Conservation (phyloP, 2,329 filamentous ascomycete genomes). For the Paraconiothyrium sp. region DNA sequence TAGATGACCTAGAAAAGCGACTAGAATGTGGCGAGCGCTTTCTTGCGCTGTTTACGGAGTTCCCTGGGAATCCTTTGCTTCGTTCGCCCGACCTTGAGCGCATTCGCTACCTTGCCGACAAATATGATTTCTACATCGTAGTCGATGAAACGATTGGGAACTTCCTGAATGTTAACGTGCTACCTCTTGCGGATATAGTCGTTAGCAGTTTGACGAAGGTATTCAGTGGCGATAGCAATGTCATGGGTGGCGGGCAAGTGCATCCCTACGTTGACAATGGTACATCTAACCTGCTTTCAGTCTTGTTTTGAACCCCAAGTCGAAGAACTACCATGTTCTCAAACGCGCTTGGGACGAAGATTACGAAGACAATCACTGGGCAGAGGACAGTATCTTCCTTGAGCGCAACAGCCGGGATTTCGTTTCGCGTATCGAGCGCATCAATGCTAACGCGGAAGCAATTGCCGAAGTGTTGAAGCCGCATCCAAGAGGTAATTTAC, state of each 20-base stretch:
- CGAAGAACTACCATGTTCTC: conserved; percentile 75
- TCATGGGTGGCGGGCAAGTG: conserved; percentile 84
- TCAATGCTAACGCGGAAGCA: conserved; percentile 85
- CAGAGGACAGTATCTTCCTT: conserved; percentile 92
- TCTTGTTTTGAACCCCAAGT: conserved; percentile 70
- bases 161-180: conserved; percentile 93
- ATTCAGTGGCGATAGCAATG: conserved; percentile 96
- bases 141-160: conserved; percentile 97
- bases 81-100: conserved; percentile 83
- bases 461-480: conserved; percentile 76
- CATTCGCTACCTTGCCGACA: conserved; percentile 81
- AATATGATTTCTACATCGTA: conserved; percentile 87
- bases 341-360: conserved; percentile 71
- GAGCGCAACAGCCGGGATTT: conserved; percentile 97
- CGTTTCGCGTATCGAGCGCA: conserved; percentile 78
- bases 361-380: conserved; percentile 92
- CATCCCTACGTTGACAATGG: background rate
- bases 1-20: conserved; percentile 82
- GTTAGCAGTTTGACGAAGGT: conserved; percentile 97
- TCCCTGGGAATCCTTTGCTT: conserved; percentile 90
- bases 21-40: conserved; percentile 78
- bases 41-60: conserved; percentile 90
- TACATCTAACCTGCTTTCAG: conserved; percentile 41
- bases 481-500: conserved; percentile 60
- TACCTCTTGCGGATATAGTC: conserved; percentile 88